Percentiles rank a stretch among this genome's conserved stretches.
Conservation (phyloP, 108 stramenopile genomes). For the Mediolabrus comicus region DNA sequence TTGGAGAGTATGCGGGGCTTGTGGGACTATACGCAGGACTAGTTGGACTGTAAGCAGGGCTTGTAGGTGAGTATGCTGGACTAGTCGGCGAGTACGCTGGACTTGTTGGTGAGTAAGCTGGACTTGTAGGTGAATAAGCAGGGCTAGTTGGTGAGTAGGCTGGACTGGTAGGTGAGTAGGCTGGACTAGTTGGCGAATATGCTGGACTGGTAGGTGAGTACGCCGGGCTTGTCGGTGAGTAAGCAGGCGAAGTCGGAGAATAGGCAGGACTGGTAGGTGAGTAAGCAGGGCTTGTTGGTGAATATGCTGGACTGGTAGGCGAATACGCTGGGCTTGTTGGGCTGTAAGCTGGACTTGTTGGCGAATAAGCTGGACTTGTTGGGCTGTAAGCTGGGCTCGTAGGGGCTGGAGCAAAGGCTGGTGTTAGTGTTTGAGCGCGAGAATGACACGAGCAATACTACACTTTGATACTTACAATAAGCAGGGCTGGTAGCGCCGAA, state of each 20-base stretch:
- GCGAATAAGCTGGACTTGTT: too few species aligned
- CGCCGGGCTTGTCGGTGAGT: slow-evolving; percentile 72
- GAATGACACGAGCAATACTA: too few species aligned
- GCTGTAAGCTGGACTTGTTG: slow-evolving; percentile 52
- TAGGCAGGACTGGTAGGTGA: slow-evolving; percentile 70
- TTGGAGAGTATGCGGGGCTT: slow-evolving; percentile 51
- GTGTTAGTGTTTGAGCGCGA: too few species aligned
- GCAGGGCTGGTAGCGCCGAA: slow-evolving; percentile 49
- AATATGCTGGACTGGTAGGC: slow-evolving; percentile 78
- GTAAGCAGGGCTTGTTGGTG: slow-evolving; percentile 68
- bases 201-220: slow-evolving; percentile 77
- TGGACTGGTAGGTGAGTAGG: slow-evolving; percentile 72
- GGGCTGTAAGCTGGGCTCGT: slow-evolving; percentile 52
- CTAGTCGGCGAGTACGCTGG: slow-evolving; percentile 49
- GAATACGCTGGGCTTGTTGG: slow-evolving; percentile 48
- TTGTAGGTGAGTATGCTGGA: slow-evolving; percentile 69
- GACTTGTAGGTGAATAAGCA: slow-evolving; percentile 49
- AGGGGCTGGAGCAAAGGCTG: too few species aligned
- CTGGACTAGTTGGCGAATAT: slow-evolving; percentile 68
- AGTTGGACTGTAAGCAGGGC: slow-evolving; percentile 56
- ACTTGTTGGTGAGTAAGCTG: slow-evolving; percentile 65
- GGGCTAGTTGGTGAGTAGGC: slow-evolving; percentile 54
- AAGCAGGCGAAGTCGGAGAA: slow-evolving; percentile 60
- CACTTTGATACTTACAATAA: too few species aligned
- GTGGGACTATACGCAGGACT: slow-evolving; percentile 55